phyloP scores from a whole-genome alignment of 441 rosid genomes.

The Populus hybrid region DNA sequence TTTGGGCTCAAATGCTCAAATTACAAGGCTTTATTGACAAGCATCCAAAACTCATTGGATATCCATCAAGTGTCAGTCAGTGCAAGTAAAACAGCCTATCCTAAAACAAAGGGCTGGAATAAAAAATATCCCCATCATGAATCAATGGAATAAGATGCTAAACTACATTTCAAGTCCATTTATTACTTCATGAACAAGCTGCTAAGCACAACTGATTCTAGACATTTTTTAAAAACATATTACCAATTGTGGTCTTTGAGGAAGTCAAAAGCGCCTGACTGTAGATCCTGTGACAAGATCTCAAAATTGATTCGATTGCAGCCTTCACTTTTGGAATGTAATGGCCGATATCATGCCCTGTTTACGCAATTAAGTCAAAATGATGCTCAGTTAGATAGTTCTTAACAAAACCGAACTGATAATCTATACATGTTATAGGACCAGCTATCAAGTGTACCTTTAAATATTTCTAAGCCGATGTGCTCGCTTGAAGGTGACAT shows the following conservation, averaged over 20 bases:
- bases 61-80: not conserved
- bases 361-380: slow-evolving; percentile 26
- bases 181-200: not conserved
- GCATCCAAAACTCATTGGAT: not conserved
- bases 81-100: not conserved
- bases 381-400: not conserved
- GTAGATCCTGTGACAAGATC: slow-evolving; percentile 83
- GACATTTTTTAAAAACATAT: slow-evolving; percentile 11
- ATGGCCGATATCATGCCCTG: slow-evolving; percentile 90
- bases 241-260: slow-evolving; percentile 87
- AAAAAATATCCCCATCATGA: not conserved
- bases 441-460: slow-evolving; percentile 47
- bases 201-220: slow-evolving; percentile 1
- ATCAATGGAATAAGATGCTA: not conserved
- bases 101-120: not conserved
- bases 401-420: not conserved
- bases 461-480: slow-evolving; percentile 87
- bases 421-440: slow-evolving; percentile 15
- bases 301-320: slow-evolving; percentile 93
- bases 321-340: slow-evolving; percentile 99
- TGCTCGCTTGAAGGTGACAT: slow-evolving; percentile 92
- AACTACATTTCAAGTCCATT: not conserved
- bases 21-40: not conserved
- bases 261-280: slow-evolving; percentile 95
- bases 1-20: slow-evolving; percentile 8